A percentile compares a stretch with the other conserved stretches of the same genome.
Conservation (phyloP, 2,329 filamentous ascomycete species). For the Penicillium sp. region DNA sequence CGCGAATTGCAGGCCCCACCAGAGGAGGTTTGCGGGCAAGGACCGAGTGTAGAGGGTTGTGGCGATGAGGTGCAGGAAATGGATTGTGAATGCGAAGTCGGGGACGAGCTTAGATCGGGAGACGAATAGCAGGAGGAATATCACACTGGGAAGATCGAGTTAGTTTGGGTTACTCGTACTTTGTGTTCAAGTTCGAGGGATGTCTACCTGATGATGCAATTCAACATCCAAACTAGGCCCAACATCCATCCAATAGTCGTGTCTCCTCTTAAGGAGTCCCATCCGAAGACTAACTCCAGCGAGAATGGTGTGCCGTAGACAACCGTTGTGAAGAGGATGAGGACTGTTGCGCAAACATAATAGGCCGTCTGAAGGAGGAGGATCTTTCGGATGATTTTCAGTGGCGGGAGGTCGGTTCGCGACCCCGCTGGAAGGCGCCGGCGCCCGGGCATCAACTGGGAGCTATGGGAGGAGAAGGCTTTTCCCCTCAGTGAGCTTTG, state of each 20-base stretch:
- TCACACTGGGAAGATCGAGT: conserved; percentile 58
- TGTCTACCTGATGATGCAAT: conserved; percentile 62
- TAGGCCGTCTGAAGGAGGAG: conserved; percentile 63
- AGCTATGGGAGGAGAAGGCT: not conserved
- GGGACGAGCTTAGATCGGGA: conserved; percentile 89
- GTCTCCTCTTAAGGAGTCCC: conserved; percentile 64
- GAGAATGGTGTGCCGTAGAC: conserved; percentile 63
- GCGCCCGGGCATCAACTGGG: conserved; percentile 42
- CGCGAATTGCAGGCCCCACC: conserved; percentile 72
- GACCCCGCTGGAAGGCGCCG: conserved; percentile 65
- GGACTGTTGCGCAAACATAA: conserved; percentile 60
- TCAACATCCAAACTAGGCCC: conserved; percentile 66
- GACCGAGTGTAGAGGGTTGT: conserved; percentile 75
- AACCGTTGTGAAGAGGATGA: conserved; percentile 67
- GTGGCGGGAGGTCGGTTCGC: conserved; percentile 64
- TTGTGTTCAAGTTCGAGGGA: not conserved
- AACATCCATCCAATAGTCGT: conserved; percentile 70
- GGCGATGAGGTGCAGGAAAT: conserved; percentile 75
- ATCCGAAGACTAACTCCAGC: conserved; percentile 61
- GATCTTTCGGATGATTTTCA: conserved; percentile 68
- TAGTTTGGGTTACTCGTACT: not conserved
- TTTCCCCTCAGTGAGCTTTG: conserved; percentile 1
- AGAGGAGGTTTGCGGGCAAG: conserved; percentile 75
- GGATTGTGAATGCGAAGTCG: conserved; percentile 88
- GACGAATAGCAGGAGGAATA: conserved; percentile 80